Evolutionary conservation across 148 eudicot species (phyloP).

Genomic region (Amaranthus palmeri): DNA sequence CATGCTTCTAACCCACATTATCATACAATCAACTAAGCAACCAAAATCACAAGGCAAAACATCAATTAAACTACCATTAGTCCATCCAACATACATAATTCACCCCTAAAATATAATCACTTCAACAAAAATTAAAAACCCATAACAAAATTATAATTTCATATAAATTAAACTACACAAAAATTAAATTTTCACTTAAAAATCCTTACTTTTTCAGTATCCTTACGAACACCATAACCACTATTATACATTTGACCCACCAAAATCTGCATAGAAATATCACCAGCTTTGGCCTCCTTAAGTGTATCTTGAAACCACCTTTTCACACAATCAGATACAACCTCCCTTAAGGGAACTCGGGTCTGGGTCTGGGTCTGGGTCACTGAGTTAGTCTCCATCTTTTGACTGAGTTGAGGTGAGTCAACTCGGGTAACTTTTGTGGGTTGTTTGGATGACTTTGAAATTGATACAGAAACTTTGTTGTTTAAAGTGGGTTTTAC

Average conservation of each 20-base stretch:
- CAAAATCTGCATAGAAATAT: conserved; percentile 62
- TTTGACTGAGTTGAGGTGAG: conserved; percentile 25
- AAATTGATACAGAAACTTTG: conserved; percentile 1
- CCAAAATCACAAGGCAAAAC: background rate
- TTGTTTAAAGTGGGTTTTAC: conserved; percentile 22
- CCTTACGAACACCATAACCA: conserved; percentile 64
- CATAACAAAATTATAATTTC: background rate
- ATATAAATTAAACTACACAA: background rate
- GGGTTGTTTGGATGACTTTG: conserved; percentile 3
- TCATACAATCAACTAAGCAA: background rate
- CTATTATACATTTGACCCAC: conserved; percentile 77
- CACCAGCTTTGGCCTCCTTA: conserved; percentile 76
- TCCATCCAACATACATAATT: background rate
- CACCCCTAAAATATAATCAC: background rate
- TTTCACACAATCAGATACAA: conserved; percentile 52
- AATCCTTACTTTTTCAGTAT: conserved; percentile 47
- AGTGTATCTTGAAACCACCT: conserved; percentile 77
- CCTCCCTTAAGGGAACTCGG: conserved; percentile 38
- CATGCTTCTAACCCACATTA: background rate
- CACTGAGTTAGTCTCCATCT: conserved; percentile 23
- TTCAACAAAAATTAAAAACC: background rate
- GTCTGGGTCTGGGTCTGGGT: conserved; percentile 19
- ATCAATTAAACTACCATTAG: background rate
- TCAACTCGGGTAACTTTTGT: conserved; percentile 29
- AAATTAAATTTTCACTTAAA: background rate